These are phyloP conservation scores for Neonectria neomacrospora DNA, from an alignment of 2,329 filamentous ascomycete genomes.

Conservation along the genomic window DNA sequence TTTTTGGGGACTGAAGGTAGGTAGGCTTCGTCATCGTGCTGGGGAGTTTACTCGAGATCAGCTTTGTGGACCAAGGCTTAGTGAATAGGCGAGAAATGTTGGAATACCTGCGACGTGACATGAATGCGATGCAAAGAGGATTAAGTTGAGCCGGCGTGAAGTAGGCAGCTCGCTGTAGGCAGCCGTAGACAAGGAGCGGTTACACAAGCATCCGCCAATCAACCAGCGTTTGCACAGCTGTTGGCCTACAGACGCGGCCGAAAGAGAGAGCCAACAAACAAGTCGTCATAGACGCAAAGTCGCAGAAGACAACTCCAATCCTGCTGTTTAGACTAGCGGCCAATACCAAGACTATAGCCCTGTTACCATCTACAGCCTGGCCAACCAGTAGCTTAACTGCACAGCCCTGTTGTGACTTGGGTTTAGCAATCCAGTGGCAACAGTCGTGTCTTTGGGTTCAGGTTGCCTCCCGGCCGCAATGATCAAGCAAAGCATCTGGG, in stretches of 20 bases:
- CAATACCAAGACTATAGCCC: no score
- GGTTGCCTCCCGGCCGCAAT: no score
- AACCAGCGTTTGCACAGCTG: neutral
- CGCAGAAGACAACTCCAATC: no score
- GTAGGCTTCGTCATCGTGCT: neutral
- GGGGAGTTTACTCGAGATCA: neutral
- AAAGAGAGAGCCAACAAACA: neutral
- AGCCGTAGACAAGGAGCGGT: neutral
- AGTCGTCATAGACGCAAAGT: no score
- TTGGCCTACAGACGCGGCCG: neutral
- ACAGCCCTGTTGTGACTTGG: constrained; percentile 1
- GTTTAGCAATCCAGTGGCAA: no score
- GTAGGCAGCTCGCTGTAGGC: neutral
- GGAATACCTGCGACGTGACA: no score
- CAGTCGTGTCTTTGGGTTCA: no score
- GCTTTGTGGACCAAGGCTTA: neutral
- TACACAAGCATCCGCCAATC: constrained; percentile 6
- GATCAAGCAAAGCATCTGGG: neutral
- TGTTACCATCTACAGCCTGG: neutral
- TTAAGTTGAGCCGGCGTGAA: neutral
- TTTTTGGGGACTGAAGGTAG: neutral
- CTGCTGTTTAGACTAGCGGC: no score
- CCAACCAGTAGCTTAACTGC: neutral
- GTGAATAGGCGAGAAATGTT: neutral
- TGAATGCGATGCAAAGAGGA: no score